Evolutionary conservation across 306 rosid species (phyloP).

Genomic region (Boehmeria nivea): DNA sequence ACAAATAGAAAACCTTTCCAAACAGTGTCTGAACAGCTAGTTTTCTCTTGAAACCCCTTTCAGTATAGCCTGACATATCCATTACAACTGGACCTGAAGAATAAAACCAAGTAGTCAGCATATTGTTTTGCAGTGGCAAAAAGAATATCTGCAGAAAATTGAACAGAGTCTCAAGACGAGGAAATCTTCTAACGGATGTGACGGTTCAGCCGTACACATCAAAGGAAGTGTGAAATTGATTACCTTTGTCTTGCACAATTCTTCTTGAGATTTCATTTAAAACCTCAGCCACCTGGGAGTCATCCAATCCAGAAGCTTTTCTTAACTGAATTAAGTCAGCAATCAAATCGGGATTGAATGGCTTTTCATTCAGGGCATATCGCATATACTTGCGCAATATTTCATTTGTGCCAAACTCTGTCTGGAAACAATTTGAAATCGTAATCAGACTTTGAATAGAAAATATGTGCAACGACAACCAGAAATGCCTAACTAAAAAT

Average conservation of each 20-base stretch:
- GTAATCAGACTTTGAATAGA: constrained; percentile 20
- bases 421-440: constrained; percentile 45
- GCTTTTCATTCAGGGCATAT: constrained; percentile 78
- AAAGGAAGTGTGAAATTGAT: constrained; percentile 1
- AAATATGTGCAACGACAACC: not conserved
- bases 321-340: constrained; percentile 69
- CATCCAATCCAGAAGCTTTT: constrained; percentile 57
- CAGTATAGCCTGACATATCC: constrained; percentile 81
- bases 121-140: not conserved
- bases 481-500: no score
- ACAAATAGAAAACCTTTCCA: constrained; percentile 86
- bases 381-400: constrained; percentile 91
- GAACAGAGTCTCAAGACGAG: no score
- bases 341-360: constrained; percentile 78
- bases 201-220: no score
- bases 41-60: constrained; percentile 95
- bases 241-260: constrained; percentile 87
- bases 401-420: constrained; percentile 64
- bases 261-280: constrained; percentile 81
- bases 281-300: constrained; percentile 60
- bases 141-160: no score
- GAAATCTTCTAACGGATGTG: no score
- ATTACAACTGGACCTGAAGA: constrained; percentile 85
- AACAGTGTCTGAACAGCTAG: constrained; percentile 86
- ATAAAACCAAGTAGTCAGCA: constrained; percentile 16